Base-by-base conservation (phyloP, 2,329 filamentous ascomycete genomes). In the Talaromyces sp. region DNA sequence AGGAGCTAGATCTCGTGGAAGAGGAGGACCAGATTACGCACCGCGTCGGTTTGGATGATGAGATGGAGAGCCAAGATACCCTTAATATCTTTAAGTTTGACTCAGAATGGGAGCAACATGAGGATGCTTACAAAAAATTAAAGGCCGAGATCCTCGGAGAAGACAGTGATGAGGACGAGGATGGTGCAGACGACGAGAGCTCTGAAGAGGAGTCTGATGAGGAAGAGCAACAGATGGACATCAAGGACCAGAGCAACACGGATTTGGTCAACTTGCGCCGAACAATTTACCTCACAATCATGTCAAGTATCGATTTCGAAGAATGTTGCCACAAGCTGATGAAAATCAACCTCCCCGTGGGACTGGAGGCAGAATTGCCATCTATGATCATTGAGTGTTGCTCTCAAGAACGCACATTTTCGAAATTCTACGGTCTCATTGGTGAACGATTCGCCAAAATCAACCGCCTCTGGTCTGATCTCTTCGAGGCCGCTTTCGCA, bases 21-120 rank as follows among this genome's bases (percentile, higher is more conserved):
- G 94, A 99, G 74, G 93, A 97, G 72, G 94, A 99, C 68, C 94
- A 97, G 70, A 96, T 97, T 65, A 97, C 94, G 1, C 94, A 99
- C 75, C 83, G 86, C 51, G 80, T 91, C 44, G 87, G 88, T 44
- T 75, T 99, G 27, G 90, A 96, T 60, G 91, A 91, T 59, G 86
- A 91, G 33, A 81, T 96, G 49, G 88, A 94, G 44, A 86, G 90
- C 0, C 87, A 97, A 70, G 92, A 97, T 64, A 84, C 85, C 0
- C 80, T 97, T 48, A 99, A 99, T 67, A 87, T 99, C 54, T 99
- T 99, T 83, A 97, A 97, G 69, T 91, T 87, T 62, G 94, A 99
- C 67, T 66, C 89, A 0, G 83, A 97, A 27, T 99, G 89, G 82
- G 90, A 97, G 72, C 87, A 90, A 65, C 87, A 97, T 57, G 93